Percentiles rank a stretch among this genome's conserved stretches.
These are phyloP conservation scores for Angophora floribunda DNA, from an alignment of 345 rosid species.

Conservation along the genomic window DNA sequence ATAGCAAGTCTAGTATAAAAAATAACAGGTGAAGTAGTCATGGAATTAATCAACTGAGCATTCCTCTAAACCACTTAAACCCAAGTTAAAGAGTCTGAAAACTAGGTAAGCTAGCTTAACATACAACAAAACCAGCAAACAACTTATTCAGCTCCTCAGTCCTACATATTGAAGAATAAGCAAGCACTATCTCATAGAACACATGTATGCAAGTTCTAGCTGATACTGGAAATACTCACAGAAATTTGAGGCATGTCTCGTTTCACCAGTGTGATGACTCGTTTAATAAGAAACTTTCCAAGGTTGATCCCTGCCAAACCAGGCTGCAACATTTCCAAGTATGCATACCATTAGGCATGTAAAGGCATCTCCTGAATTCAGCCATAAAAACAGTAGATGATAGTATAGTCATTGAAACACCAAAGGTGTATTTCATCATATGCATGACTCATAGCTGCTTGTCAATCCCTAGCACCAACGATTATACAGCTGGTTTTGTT, in stretches of 20 bases:
- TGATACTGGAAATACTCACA: constrained; percentile 43
- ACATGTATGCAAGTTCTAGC: neutral
- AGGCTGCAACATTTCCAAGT: constrained; percentile 53
- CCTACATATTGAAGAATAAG: neutral
- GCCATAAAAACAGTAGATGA: neutral
- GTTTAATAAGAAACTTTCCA: constrained; percentile 89
- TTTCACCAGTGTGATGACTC: constrained; percentile 78
- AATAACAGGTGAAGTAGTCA: neutral
- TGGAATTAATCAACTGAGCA: neutral
- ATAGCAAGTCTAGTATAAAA: neutral
- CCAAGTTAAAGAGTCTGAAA: neutral
- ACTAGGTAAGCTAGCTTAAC: neutral
- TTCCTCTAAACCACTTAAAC: neutral
- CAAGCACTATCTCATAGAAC: neutral
- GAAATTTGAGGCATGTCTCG: constrained; percentile 82
- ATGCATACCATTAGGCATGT: neutral
- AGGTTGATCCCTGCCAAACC: constrained; percentile 97
- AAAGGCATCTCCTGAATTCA: neutral
- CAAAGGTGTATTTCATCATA: neutral
- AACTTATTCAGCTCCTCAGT: neutral
- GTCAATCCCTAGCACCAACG: neutral
- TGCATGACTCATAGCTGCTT: neutral
- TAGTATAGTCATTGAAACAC: neutral
- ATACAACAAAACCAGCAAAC: neutral
- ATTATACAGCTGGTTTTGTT: neutral